Conservation (phyloP, 805 yeast species). For the Saccharomycodes ludwigii region DNA sequence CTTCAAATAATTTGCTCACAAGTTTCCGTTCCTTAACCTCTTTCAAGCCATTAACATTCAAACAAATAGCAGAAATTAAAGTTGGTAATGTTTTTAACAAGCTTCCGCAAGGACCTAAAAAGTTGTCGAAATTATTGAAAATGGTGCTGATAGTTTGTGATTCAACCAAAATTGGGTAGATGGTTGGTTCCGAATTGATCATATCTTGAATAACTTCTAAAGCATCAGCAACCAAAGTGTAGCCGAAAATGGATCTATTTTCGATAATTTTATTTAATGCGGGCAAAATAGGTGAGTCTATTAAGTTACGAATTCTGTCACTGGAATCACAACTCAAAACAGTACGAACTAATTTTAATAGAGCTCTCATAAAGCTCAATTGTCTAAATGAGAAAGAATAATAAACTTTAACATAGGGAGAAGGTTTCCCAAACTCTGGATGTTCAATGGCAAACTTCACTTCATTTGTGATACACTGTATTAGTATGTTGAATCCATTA, state of each 20-base stretch:
- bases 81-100: constrained; percentile 55
- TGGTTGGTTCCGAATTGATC: constrained; percentile 85
- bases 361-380: constrained; percentile 41
- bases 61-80: constrained; percentile 69
- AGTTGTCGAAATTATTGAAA: constrained; percentile 40
- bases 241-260: constrained; percentile 54
- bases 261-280: constrained; percentile 47
- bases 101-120: constrained; percentile 47
- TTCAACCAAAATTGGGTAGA: constrained; percentile 68
- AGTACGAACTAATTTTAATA: constrained; percentile 51
- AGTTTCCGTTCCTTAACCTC: constrained; percentile 33
- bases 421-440: constrained; percentile 48
- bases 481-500: constrained; percentile 53
- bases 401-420: constrained; percentile 35
- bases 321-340: constrained; percentile 66
- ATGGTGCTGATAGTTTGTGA: constrained; percentile 59
- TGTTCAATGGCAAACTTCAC: constrained; percentile 49
- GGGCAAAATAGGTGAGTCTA: constrained; percentile 68
- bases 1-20: constrained; percentile 34
- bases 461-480: constrained; percentile 50
- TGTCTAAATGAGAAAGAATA: constrained; percentile 48
- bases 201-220: constrained; percentile 56
- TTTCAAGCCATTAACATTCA: constrained; percentile 60
- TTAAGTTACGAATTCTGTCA: constrained; percentile 71
- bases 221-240: constrained; percentile 44